These are phyloP conservation scores for Cystobasidiopsis lactophilus DNA, from an alignment of 768 basidiomycete genomes.

Conservation along the genomic window DNA sequence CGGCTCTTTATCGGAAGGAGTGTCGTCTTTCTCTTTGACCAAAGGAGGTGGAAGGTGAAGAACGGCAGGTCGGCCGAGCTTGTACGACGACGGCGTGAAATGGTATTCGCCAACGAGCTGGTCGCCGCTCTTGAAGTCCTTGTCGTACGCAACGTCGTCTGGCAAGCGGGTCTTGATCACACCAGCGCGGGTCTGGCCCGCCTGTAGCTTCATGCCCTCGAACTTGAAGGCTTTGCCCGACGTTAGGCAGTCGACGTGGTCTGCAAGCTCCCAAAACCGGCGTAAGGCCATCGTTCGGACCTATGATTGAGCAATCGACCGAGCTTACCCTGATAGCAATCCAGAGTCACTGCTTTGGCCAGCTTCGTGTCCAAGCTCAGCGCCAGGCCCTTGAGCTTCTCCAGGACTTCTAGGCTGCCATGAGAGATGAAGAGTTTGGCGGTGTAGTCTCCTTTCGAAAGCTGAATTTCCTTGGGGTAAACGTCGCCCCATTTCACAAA, in stretches of 20 bases:
- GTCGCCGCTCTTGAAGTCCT: constrained; percentile 5
- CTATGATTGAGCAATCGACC: neutral
- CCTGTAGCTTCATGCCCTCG: too few species aligned
- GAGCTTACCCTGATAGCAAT: neutral
- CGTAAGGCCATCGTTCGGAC: too few species aligned
- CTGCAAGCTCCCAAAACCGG: neutral
- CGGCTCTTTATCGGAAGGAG: neutral
- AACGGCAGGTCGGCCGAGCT: neutral
- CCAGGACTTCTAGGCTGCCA: constrained; percentile 2
- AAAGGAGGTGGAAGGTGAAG: constrained; percentile 4
- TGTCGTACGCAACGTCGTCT: constrained; percentile 8
- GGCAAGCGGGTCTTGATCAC: neutral
- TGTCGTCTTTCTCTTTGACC: constrained; percentile 1
- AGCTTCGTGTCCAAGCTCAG: neutral
- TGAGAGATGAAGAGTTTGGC: neutral
- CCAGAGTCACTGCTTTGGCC: neutral
- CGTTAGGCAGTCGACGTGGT: too few species aligned
- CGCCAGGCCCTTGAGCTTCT: constrained; percentile 1
- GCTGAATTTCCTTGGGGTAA: constrained; percentile 7
- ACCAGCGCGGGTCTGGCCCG: neutral
- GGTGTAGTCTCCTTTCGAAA: constrained; percentile 11
- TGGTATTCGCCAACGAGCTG: constrained; percentile 5
- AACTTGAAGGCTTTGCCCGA: too few species aligned
- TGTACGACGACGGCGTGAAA: neutral
- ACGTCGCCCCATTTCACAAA: neutral